A percentile compares a stretch with the other conserved stretches of the same genome.
These are phyloP conservation scores for Coccomyxa sp. DNA, from an alignment of 139 green algal species.

Conservation along the genomic window DNA sequence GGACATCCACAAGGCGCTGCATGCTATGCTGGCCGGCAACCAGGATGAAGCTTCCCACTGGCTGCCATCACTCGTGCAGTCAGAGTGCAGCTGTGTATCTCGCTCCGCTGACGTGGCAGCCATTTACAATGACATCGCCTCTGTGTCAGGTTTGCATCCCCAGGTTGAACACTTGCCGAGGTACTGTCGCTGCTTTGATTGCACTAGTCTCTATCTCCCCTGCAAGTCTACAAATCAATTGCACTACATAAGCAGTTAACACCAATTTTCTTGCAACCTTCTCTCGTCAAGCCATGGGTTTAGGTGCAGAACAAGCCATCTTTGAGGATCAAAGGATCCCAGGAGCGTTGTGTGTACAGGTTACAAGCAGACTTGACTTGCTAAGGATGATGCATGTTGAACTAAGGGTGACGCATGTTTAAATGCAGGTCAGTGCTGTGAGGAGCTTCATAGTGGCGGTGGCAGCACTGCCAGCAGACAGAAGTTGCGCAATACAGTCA, in stretches of 20 bases:
- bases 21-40: conserved; percentile 13
- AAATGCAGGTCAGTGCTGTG: no score
- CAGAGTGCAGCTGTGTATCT: conserved; percentile 12
- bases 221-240: not conserved
- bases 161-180: not conserved
- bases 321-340: no score
- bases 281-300: no score
- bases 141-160: not conserved
- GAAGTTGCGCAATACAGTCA: no score
- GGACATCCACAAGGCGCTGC: conserved; percentile 33
- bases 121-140: conserved; percentile 20
- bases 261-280: not conserved
- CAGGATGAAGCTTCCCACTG: not conserved
- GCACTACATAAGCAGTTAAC: not conserved
- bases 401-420: no score
- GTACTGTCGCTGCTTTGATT: not conserved
- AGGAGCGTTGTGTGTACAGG: no score
- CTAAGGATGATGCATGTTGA: no score
- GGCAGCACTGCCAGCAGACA: no score
- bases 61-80: conserved; percentile 21
- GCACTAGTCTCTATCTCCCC: not conserved
- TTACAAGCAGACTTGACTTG: no score
- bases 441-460: no score
- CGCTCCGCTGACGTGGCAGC: conserved; percentile 26
- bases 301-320: no score